Evolutionary conservation across 1,139 yeast species (phyloP).

Genomic region (Blastobotrys persicus): DNA sequence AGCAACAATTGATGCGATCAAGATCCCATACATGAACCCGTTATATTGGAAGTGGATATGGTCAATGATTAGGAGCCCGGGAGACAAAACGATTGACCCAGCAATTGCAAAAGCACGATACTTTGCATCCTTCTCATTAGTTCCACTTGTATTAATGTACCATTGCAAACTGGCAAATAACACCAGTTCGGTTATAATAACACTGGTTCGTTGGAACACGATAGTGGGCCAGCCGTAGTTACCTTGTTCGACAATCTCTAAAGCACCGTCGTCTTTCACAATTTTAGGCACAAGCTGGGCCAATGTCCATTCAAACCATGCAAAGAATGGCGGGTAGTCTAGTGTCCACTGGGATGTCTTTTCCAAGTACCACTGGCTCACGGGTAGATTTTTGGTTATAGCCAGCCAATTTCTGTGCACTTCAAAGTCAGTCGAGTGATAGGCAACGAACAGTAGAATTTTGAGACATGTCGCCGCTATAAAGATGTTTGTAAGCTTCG

Average conservation of each 20-base stretch:
- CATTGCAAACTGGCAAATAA: slow-evolving; percentile 70
- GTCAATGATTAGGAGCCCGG: slow-evolving; percentile 84
- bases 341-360: slow-evolving; percentile 89
- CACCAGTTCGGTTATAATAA: slow-evolving; percentile 70
- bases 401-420: slow-evolving; percentile 98
- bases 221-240: slow-evolving; percentile 73
- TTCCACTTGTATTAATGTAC: slow-evolving; percentile 54
- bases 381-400: slow-evolving; percentile 74
- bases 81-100: slow-evolving; percentile 78
- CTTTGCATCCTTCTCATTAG: slow-evolving; percentile 28
- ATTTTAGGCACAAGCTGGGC: slow-evolving; percentile 65
- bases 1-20: slow-evolving; percentile 68
- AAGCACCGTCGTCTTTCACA: slow-evolving; percentile 71
- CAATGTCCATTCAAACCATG: slow-evolving; percentile 84
- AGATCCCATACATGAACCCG: slow-evolving; percentile 85
- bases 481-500: slow-evolving; percentile 55
- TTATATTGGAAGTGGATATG: slow-evolving; percentile 95
- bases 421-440: slow-evolving; percentile 90
- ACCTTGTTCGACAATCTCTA: slow-evolving; percentile 66
- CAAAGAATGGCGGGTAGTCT: slow-evolving; percentile 97
- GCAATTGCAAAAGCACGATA: slow-evolving; percentile 69
- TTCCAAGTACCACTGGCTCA: slow-evolving; percentile 80
- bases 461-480: slow-evolving; percentile 60
- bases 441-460: slow-evolving; percentile 45
- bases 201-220: slow-evolving; percentile 77